Percentiles rank a stretch among this genome's conserved stretches.
Conservation (phyloP, 169 alveolate species). For the Babesia bigemina region DNA sequence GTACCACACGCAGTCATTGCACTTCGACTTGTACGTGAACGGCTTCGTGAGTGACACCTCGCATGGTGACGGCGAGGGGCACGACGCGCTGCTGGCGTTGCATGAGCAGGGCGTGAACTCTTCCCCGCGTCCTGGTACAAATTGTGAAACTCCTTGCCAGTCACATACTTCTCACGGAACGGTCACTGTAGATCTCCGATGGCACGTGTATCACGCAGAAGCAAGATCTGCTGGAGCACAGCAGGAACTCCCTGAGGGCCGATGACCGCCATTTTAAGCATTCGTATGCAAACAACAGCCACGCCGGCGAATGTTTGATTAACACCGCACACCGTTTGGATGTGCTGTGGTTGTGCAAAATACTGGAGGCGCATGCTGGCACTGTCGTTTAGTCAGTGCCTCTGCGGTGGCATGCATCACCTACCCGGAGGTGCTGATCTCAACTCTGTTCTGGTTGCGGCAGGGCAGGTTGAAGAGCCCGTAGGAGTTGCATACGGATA, state of each 20-base stretch:
- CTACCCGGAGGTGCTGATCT: conserved; percentile 33
- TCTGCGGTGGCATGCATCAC: background rate
- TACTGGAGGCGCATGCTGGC: no score
- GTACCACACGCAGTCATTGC: conserved; percentile 53
- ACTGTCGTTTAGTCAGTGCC: no score
- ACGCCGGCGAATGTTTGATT: no score
- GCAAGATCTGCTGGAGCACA: conserved; percentile 39
- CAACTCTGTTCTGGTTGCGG: conserved; percentile 14
- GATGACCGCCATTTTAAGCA: background rate
- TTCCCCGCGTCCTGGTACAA: background rate
- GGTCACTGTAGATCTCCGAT: conserved; percentile 32
- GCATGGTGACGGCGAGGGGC: conserved; percentile 34
- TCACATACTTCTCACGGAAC: conserved; percentile 14
- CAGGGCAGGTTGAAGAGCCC: conserved; percentile 45
- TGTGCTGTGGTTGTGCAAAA: no score
- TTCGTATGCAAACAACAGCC: background rate
- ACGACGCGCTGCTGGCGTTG: background rate
- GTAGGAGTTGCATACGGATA: conserved; percentile 27
- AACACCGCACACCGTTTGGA: no score
- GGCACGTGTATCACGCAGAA: conserved; percentile 27
- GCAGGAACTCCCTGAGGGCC: conserved; percentile 34
- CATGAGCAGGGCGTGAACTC: conserved; percentile 34
- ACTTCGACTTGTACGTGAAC: conserved; percentile 33
- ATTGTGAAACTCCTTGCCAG: no score
- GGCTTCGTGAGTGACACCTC: conserved; percentile 28